phyloP scores from a whole-genome alignment of 2,329 filamentous ascomycete species.

The Colletotrichum magnum region DNA sequence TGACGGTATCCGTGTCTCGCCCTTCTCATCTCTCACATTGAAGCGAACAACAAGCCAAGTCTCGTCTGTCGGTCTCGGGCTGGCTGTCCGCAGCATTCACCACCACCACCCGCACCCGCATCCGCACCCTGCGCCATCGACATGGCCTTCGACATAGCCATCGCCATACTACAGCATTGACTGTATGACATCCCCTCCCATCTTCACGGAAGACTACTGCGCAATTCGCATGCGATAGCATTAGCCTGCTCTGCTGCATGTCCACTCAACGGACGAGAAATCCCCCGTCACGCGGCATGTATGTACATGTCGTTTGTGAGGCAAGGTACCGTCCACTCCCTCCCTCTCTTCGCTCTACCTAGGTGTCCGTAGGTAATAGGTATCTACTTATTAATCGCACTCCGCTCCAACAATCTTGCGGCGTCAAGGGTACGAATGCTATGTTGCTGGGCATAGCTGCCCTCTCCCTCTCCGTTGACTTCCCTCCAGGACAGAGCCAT shows the following conservation, averaged over 20 bases:
- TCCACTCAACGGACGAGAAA: constrained; percentile 16
- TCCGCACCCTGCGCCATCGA: not conserved
- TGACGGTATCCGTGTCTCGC: constrained; percentile 12
- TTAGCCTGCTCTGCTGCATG: constrained; percentile 22
- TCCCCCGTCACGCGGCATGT: constrained; percentile 20
- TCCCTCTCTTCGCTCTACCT: not conserved
- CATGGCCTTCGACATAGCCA: not conserved
- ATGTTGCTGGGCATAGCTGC: not conserved
- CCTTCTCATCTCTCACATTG: constrained; percentile 31
- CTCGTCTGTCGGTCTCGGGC: not conserved
- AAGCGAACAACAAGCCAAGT: not conserved
- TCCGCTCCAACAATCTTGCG: constrained; percentile 8
- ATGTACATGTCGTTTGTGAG: constrained; percentile 2
- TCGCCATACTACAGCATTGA: too few relatives aligned
- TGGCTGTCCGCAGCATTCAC: not conserved
- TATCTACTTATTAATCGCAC: constrained; percentile 9
- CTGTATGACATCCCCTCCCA: not conserved
- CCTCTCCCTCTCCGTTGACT: constrained; percentile 12
- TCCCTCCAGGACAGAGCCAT: not conserved
- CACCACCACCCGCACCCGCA: too few relatives aligned
- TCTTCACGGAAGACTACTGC: constrained; percentile 20
- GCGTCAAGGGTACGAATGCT: constrained; percentile 4
- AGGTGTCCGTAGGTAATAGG: not conserved
- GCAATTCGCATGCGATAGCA: constrained; percentile 12
- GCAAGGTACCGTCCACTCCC: constrained; percentile 7